A percentile compares a stretch with the other conserved stretches of the same genome.
Conservation (phyloP, 176 grass and related monocot genomes). For the Triticum dicoccoides region DNA sequence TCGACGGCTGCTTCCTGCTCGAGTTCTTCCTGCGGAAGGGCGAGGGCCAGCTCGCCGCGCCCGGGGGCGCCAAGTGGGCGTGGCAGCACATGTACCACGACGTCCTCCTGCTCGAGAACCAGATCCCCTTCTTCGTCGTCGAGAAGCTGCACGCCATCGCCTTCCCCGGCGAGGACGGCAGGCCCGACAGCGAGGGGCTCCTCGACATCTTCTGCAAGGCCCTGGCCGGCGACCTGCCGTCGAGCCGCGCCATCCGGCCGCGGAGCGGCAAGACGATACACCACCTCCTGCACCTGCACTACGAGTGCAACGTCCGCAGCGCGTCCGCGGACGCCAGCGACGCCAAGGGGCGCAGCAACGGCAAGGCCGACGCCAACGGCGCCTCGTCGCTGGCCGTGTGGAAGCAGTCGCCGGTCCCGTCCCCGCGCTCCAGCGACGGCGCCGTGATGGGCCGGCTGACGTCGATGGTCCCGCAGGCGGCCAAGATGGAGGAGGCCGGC, state of each 20-base stretch:
- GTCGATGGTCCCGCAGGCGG: slow-evolving; percentile 43
- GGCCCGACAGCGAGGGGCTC: slow-evolving; percentile 18
- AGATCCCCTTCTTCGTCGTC: slow-evolving; percentile 54
- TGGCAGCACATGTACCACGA: slow-evolving; percentile 59
- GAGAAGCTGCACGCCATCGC: slow-evolving; percentile 40
- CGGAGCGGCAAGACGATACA: slow-evolving; percentile 30
- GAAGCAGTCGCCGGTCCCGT: slow-evolving; percentile 36
- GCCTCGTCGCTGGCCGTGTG: slow-evolving; percentile 33
- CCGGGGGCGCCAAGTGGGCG: slow-evolving; percentile 49
- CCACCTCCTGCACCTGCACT: slow-evolving; percentile 55
- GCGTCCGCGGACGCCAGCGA: background rate
- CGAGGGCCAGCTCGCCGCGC: slow-evolving; percentile 42
- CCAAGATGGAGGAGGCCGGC: slow-evolving; percentile 44
- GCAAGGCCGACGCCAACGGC: background rate
- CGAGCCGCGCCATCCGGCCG: slow-evolving; percentile 31
- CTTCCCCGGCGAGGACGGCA: slow-evolving; percentile 9
- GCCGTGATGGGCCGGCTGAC: slow-evolving; percentile 6
- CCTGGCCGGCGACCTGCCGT: slow-evolving; percentile 43
- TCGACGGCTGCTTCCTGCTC: slow-evolving; percentile 55
- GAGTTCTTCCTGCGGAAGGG: slow-evolving; percentile 46
- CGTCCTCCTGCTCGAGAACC: slow-evolving; percentile 42
- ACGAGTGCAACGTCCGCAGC: slow-evolving; percentile 55
- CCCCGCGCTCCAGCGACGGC: slow-evolving; percentile 18
- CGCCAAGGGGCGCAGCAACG: background rate
- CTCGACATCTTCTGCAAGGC: slow-evolving; percentile 46